Conservation (phyloP, 371 early-diverging fungal species). For the Coemansia sp. region DNA sequence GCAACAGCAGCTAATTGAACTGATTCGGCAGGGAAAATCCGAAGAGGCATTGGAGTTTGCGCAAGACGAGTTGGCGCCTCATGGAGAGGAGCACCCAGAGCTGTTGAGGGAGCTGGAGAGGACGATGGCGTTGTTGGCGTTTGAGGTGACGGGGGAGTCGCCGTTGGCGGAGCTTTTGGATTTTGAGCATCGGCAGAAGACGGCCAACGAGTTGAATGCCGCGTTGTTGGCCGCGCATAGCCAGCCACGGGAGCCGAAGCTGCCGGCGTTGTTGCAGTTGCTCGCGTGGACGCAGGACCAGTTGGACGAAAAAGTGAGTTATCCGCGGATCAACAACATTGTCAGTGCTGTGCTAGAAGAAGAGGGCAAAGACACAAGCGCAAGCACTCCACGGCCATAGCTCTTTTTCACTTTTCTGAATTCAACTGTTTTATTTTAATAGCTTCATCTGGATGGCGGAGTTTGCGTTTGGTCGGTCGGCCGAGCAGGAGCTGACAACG, state of each 20-base stretch:
- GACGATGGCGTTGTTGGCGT: constrained; percentile 94
- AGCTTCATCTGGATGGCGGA: constrained; percentile 10
- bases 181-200: constrained; percentile 84
- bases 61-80: constrained; percentile 93
- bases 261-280: constrained; percentile 85
- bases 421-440: constrained; percentile 1
- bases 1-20: constrained; percentile 93
- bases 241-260: constrained; percentile 89
- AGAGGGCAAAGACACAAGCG: neutral
- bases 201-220: constrained; percentile 90
- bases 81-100: constrained; percentile 93
- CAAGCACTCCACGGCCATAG: constrained; percentile 2
- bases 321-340: constrained; percentile 82
- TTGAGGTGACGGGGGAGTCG: constrained; percentile 55
- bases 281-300: constrained; percentile 90
- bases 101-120: constrained; percentile 89
- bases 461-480: constrained; percentile 8
- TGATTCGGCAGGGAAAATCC: constrained; percentile 77
- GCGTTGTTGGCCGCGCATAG: constrained; percentile 87
- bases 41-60: constrained; percentile 91
- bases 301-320: constrained; percentile 73
- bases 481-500: neutral
- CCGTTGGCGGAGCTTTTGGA: constrained; percentile 85
- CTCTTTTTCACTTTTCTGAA: neutral
- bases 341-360: constrained; percentile 72